A percentile compares a stretch with the other conserved stretches of the same genome.
phyloP scores from a whole-genome alignment of 2,329 filamentous ascomycete species.

The Penicillium sp. region DNA sequence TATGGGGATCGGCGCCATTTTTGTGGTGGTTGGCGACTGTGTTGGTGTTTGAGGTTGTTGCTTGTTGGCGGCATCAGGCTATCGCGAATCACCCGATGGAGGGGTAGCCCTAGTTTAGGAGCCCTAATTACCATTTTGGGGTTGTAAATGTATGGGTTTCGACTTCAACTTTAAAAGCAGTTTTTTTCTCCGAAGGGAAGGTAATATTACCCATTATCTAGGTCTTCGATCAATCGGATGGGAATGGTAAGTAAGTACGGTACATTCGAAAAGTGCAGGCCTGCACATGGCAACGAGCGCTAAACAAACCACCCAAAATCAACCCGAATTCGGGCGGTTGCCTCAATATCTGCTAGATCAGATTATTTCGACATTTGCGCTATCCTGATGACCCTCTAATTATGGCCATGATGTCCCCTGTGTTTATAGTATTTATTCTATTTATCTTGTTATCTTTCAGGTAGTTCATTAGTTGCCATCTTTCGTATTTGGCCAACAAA shows the following conservation, averaged over 20 bases:
- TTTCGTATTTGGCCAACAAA: conserved; percentile 40
- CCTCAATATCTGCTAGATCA: background rate
- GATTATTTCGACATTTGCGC: background rate
- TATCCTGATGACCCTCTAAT: background rate
- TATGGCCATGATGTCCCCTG: background rate
- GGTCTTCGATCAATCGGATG: rapidly evolving
- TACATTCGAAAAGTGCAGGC: background rate
- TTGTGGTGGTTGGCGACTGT: background rate
- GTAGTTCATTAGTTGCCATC: conserved; percentile 35
- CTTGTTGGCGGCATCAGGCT: background rate
- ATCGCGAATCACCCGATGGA: background rate
- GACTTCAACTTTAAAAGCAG: background rate
- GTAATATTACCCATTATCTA: background rate
- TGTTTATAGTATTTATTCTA: conserved; percentile 33
- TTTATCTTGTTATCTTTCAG: conserved; percentile 34
- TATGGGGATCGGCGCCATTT: conserved; percentile 74
- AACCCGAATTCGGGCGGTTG: no score
- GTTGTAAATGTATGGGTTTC: background rate
- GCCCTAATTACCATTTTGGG: conserved; percentile 7
- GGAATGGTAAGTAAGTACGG: background rate
- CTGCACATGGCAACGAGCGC: background rate
- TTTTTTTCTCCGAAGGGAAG: no score
- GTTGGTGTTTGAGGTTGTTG: background rate
- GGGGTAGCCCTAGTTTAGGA: conserved; percentile 6
- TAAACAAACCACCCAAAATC: background rate